Evolutionary conservation across 495 filamentous ascomycete species (phyloP).

Genomic region (Neurospora hispaniola): DNA sequence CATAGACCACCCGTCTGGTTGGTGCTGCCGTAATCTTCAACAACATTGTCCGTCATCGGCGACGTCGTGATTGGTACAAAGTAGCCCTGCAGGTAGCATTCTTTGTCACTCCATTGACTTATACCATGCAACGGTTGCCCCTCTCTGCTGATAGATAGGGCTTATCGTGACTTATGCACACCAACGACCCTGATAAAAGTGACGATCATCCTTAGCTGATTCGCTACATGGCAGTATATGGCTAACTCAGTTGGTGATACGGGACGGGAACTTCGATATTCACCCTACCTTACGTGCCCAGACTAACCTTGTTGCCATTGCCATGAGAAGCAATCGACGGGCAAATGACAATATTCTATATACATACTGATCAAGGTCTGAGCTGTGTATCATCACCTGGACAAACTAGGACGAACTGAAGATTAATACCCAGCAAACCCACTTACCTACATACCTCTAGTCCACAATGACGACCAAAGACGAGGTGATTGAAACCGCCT

Average conservation of each 20-base stretch:
- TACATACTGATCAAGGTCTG: no score
- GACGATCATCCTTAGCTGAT: background rate
- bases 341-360: background rate
- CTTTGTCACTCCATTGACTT: background rate
- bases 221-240: background rate
- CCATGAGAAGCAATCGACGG: background rate
- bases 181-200: background rate
- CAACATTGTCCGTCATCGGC: background rate
- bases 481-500: background rate
- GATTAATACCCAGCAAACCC: background rate
- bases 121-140: background rate
- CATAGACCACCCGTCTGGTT: background rate
- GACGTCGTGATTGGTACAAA: background rate
- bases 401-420: background rate
- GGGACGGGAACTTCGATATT: background rate
- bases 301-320: background rate
- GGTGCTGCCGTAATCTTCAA: background rate
- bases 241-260: background rate
- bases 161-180: background rate
- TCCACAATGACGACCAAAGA: background rate
- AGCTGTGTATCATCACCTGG: no score
- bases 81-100: background rate
- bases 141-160: background rate
- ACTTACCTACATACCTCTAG: background rate
- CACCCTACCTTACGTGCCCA: background rate